Conservation (phyloP, 768 basidiomycete genomes). For the Leccinum longicurvipes region DNA sequence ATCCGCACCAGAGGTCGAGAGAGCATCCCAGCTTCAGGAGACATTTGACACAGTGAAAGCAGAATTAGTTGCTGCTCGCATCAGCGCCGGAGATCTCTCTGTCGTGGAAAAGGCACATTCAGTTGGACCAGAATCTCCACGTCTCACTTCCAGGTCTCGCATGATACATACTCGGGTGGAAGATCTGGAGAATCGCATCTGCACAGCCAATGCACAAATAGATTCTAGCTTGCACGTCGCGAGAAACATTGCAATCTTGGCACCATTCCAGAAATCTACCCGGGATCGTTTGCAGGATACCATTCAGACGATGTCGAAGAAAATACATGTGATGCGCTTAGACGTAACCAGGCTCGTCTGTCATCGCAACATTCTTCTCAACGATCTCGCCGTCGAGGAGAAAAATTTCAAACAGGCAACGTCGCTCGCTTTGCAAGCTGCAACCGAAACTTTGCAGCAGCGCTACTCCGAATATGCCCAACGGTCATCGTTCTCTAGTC, state of each 20-base stretch:
- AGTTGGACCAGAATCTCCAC: slow-evolving; percentile 23
- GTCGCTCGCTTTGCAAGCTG: slow-evolving; percentile 68
- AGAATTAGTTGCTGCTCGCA: slow-evolving; percentile 60
- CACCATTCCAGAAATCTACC: slow-evolving; percentile 84
- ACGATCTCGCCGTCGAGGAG: slow-evolving; percentile 73
- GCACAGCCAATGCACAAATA: slow-evolving; percentile 52
- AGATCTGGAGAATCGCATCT: slow-evolving; percentile 60
- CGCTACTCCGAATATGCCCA: slow-evolving; percentile 31
- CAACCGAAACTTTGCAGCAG: slow-evolving; percentile 60
- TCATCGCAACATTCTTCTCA: slow-evolving; percentile 68
- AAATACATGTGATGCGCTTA: slow-evolving; percentile 64
- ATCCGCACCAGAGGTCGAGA: slow-evolving; percentile 53
- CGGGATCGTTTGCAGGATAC: slow-evolving; percentile 67
- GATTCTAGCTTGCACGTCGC: slow-evolving; percentile 67
- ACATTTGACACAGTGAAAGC: slow-evolving; percentile 88
- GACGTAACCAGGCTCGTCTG: slow-evolving; percentile 72
- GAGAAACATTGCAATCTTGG: slow-evolving; percentile 79
- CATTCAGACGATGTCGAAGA: slow-evolving; percentile 60
- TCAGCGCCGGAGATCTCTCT: slow-evolving; percentile 29
- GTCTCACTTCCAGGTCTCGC: slow-evolving; percentile 47
- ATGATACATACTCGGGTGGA: slow-evolving; percentile 59
- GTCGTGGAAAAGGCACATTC: slow-evolving; percentile 12
- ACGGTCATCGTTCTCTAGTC: slow-evolving; percentile 37
- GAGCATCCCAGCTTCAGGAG: slow-evolving; percentile 67
- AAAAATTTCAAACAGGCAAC: slow-evolving; percentile 64